Evolutionary conservation across 352 stramenopile genomes (phyloP).

Genomic region (Phytophthora kernoviae): DNA sequence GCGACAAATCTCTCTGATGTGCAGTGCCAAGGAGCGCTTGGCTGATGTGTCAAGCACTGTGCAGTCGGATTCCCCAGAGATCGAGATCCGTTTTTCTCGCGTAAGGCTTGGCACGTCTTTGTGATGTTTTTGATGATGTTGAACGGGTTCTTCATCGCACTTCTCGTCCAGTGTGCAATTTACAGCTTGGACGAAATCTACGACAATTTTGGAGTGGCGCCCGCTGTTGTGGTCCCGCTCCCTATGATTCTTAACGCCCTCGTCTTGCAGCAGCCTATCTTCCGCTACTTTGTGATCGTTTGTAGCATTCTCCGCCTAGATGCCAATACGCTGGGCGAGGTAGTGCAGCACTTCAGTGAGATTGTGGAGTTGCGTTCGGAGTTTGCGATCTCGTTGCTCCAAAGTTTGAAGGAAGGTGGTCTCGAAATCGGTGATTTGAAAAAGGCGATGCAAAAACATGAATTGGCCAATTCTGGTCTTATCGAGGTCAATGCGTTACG

Average conservation of each 20-base stretch:
- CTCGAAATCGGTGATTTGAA: conserved; percentile 35
- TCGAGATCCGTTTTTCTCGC: conserved; percentile 49
- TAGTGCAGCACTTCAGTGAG: conserved; percentile 59
- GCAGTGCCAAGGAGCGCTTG: no score
- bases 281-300: conserved; percentile 59
- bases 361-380: conserved; percentile 51
- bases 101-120: conserved; percentile 55
- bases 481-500: conserved; percentile 49
- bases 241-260: conserved; percentile 51
- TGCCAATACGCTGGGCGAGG: conserved; percentile 46
- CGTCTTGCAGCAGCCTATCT: conserved; percentile 53
- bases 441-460: conserved; percentile 22
- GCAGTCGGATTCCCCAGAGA: not conserved
- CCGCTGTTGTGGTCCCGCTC: conserved; percentile 37
- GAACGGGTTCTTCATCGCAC: conserved; percentile 63
- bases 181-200: conserved; percentile 44
- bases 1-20: not conserved
- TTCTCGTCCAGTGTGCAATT: conserved; percentile 61
- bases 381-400: conserved; percentile 38
- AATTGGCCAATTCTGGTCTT: conserved; percentile 29
- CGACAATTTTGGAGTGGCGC: conserved; percentile 29
- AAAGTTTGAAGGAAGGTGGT: conserved; percentile 19
- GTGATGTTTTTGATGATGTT: conserved; percentile 57
- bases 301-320: conserved; percentile 56
- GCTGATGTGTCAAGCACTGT: no score